Conservation (phyloP, 768 basidiomycete genomes). For the Scleroderma bovista region DNA sequence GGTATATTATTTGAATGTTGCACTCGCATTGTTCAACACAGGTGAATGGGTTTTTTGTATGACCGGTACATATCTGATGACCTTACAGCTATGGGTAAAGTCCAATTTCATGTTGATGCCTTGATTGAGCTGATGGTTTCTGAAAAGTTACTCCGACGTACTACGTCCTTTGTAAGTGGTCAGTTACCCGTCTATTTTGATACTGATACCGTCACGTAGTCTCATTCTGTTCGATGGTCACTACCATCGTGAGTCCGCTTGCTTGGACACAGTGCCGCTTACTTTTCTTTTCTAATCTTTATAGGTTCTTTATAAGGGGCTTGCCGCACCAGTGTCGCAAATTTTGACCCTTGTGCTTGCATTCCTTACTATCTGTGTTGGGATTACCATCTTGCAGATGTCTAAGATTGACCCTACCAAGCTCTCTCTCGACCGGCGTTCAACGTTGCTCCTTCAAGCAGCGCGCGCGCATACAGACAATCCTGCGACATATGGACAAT, state of each 20-base stretch:
- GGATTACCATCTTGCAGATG: slow-evolving; percentile 94
- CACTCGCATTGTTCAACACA: slow-evolving; percentile 92
- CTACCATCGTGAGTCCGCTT: slow-evolving; percentile 59
- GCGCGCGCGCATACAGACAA: slow-evolving; percentile 64
- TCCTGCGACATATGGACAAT: slow-evolving; percentile 18
- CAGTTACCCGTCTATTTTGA: neutral
- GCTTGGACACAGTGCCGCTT: neutral
- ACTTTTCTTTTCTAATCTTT: neutral
- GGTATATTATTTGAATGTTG: slow-evolving; percentile 93
- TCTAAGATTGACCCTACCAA: slow-evolving; percentile 86
- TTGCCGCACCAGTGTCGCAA: slow-evolving; percentile 66
- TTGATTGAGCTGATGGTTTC: slow-evolving; percentile 10
- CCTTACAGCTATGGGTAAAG: slow-evolving; percentile 57
- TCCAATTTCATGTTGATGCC: slow-evolving; percentile 9
- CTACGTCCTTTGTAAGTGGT: slow-evolving; percentile 69
- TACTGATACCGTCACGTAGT: slow-evolving; percentile 35
- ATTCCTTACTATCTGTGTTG: slow-evolving; percentile 86
- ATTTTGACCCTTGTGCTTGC: slow-evolving; percentile 91
- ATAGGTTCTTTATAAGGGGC: slow-evolving; percentile 85
- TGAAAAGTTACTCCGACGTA: slow-evolving; percentile 75
- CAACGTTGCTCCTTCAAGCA: slow-evolving; percentile 89
- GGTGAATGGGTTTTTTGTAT: slow-evolving; percentile 38
- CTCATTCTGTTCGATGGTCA: slow-evolving; percentile 81
- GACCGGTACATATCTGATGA: slow-evolving; percentile 2
- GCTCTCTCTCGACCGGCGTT: slow-evolving; percentile 80